Evolutionary conservation across 371 early-diverging fungal genomes (phyloP), one percentile per base, ranked within the genome.

Genomic region (Basidiobolus meristosporus): DNA sequence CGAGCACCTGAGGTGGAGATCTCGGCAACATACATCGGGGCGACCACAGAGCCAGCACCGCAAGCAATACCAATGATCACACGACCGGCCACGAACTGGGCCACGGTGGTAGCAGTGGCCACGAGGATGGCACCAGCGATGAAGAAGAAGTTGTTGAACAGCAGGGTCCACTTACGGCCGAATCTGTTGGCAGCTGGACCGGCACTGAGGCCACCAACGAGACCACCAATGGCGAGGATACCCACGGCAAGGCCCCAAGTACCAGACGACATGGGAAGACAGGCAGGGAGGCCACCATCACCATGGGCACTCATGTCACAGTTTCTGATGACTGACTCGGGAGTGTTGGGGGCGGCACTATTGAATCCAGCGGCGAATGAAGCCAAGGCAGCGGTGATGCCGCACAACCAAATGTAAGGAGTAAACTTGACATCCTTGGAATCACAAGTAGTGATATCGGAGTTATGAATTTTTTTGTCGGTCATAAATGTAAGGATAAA

Each of bases 21-120:
- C 50, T 88, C 85, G n/a, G 73, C 70, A 28, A 91, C 65, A 45
- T 90, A 92, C 17, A 73, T 68, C 3, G 85, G 71, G 4, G 83
- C 76, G 10, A 71, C 73, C 22, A 72, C 78, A 32, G 85, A 77
- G 39, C 77, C 72, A 7, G 80, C 59, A 15, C 92, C 93, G 30
- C 77, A 65, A 5, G 73, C 90, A 38, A 83, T 51, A 38, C 97
- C 97, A 36, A 73, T 63, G 28, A 88, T 46, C 45, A 91, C 61
- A 40, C 96, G 74, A 0, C 87, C 92, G 36, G 81, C 29, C 37
- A 69, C 70, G 40, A 89, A 73, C 47, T 73, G 72, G n/a, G 55
- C 68, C 38, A 61, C 53, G 3, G 65, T 60, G 10, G 65, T 68
- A 7, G 77, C 54, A 17, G 66, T 44, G 19, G 68, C 62, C 16